Base-by-base conservation (phyloP, 1,139 yeast species). In the Hansenula lynferdii region DNA sequence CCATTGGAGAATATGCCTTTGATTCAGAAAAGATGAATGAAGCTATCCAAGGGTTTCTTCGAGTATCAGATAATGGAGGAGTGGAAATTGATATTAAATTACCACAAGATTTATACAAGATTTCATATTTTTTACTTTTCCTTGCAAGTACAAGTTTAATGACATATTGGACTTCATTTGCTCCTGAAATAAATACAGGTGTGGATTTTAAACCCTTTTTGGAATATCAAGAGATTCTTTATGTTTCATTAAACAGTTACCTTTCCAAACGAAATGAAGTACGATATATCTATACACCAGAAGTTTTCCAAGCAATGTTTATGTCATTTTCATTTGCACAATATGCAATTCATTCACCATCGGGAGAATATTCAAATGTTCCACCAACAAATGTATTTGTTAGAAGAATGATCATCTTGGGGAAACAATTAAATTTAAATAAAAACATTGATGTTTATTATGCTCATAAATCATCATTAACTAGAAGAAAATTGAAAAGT, bases 381-480 rank as follows among this genome's bases (percentile, higher is more conserved):
- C 29, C 42, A 6, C 21, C 23, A 35, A 14, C 25, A 4, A 15
- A 25, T 10, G 14, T 30, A 6, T 30, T 19, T 11, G 21, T 45
- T n/a, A 24, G 47, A 10, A 31, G 33, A 9, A 20, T 38, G 29
- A 31, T 42, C 22, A 37, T 39, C 3, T 31, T 42, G 37, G 47
- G 44, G 4, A 37, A 39, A 39, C 8, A 34, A 6, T n/a, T 40
- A 5, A 39, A 42, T 28, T 15, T 45, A 11, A 25, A 45, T 22
- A 43, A 39, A 17, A 44, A 45, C 17, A 26, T 43, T 18, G 49
- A 43, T 25, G 23, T 40, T 16, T 45, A 22, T 31, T 42, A 43
- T 28, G 43, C 46, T 5, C 25, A 27, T 14, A 29, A 40, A 11
- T n/a, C 35, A 8, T n/a, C 17, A 1, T 38, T 37, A 1, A 39